Percentiles rank a stretch among this genome's conserved stretches.
Conservation (phyloP, 1,139 yeast species). For the Yamadazyma pseudoaaseri region DNA sequence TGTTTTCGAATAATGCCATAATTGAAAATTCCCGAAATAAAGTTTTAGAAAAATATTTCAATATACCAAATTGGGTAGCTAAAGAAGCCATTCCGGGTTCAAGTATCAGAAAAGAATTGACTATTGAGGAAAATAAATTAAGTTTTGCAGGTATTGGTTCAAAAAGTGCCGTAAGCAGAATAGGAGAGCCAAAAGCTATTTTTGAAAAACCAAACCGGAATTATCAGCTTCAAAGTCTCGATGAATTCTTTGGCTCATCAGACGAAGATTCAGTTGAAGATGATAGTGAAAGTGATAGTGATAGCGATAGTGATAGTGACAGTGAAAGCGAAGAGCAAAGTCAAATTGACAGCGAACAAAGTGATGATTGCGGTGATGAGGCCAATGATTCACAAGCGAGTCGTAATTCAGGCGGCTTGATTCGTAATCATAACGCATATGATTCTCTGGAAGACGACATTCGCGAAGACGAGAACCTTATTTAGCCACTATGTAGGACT, state of each 20-base stretch:
- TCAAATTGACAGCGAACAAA: slow-evolving; percentile 1
- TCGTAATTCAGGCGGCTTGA: neutral
- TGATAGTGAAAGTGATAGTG: slow-evolving; percentile 7
- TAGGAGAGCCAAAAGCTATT: slow-evolving; percentile 6
- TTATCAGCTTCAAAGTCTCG: slow-evolving; percentile 70
- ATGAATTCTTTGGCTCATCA: slow-evolving; percentile 73
- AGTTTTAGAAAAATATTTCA: slow-evolving; percentile 23
- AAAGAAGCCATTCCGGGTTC: slow-evolving; percentile 31
- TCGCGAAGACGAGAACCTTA: too few species aligned
- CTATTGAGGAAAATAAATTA: slow-evolving; percentile 26
- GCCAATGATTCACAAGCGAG: neutral
- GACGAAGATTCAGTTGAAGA: slow-evolving; percentile 28
- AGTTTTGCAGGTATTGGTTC: slow-evolving; percentile 8
- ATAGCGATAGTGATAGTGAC: slow-evolving; percentile 2
- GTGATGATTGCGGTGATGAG: too few species aligned
- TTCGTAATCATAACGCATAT: too few species aligned
- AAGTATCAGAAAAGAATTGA: slow-evolving; percentile 35
- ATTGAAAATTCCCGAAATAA: slow-evolving; percentile 11
- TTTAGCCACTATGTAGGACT: too few species aligned
- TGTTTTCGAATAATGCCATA: slow-evolving; percentile 9
- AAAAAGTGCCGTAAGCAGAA: slow-evolving; percentile 7
- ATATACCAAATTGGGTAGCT: slow-evolving; percentile 35
- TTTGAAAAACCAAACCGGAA: slow-evolving; percentile 25
- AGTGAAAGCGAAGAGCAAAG: slow-evolving; percentile 4
- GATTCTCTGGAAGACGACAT: too few species aligned